Evolutionary conservation across 371 early-diverging fungal species (phyloP).

Genomic region (Globomyces sp.): DNA sequence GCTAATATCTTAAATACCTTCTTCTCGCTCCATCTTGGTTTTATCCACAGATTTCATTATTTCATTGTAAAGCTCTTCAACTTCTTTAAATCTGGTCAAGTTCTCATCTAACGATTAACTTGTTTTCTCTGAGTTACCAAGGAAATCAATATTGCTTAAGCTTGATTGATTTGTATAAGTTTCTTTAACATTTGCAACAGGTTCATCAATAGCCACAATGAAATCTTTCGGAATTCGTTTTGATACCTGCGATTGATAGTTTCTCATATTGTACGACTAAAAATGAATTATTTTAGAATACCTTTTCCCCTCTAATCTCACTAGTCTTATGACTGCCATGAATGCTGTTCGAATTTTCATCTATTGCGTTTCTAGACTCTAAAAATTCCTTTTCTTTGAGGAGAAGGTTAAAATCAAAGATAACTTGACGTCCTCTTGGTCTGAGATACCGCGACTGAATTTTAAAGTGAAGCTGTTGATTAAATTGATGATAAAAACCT

Average conservation of each 20-base stretch:
- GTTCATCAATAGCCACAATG: slow-evolving; percentile 13
- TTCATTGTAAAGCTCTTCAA: slow-evolving; percentile 53
- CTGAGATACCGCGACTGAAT: no score
- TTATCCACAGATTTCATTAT: slow-evolving; percentile 46
- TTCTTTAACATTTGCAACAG: neutral
- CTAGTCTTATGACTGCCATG: neutral
- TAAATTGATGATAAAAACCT: no score
- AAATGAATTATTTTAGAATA: neutral
- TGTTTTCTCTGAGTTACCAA: neutral
- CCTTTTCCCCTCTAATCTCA: neutral
- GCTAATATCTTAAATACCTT: slow-evolving; percentile 24
- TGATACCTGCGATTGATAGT: slow-evolving; percentile 1
- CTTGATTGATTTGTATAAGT: neutral
- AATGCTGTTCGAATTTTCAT: no score
- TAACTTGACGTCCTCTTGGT: neutral
- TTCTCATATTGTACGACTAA: neutral
- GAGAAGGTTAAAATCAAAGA: slow-evolving; percentile 3
- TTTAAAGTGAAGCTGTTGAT: no score
- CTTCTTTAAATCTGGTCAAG: slow-evolving; percentile 47
- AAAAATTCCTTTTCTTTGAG: neutral
- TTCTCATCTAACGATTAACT: slow-evolving; percentile 36
- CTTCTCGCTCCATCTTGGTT: slow-evolving; percentile 38
- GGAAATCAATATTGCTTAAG: neutral
- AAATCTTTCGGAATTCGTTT: slow-evolving; percentile 15
- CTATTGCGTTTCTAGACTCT: no score